phyloP scores from a whole-genome alignment of 2,329 filamentous ascomycete species.

The Cladosporium sp. region DNA sequence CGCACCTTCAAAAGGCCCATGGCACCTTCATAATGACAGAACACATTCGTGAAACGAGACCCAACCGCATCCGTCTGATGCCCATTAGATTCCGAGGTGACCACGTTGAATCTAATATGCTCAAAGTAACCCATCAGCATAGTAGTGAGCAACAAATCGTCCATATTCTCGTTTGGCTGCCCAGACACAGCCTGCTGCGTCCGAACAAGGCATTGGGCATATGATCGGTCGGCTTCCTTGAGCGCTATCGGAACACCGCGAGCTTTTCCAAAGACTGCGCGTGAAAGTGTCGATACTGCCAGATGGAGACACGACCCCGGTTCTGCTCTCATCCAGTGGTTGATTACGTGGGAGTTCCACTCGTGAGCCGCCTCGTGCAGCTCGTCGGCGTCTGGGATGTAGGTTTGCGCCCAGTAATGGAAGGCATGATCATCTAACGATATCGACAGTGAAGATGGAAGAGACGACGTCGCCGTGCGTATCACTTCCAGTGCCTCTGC shows the following conservation, averaged over 20 bases:
- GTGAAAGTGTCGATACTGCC: constrained; percentile 22
- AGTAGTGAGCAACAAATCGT: constrained; percentile 22
- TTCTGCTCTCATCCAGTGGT: constrained; percentile 11
- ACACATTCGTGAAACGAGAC: constrained; percentile 13
- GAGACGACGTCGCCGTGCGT: not conserved
- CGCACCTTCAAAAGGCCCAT: constrained; percentile 19
- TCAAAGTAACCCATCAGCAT: constrained; percentile 23
- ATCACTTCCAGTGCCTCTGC: not conserved
- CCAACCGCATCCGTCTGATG: not conserved
- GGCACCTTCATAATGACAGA: constrained; percentile 22
- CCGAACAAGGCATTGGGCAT: constrained; percentile 13
- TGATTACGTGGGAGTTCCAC: constrained; percentile 20
- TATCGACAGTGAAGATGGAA: not conserved
- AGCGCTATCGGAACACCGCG: constrained; percentile 14
- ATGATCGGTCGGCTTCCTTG: constrained; percentile 13
- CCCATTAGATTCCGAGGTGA: not conserved
- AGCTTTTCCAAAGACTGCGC: constrained; percentile 22
- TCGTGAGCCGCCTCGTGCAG: constrained; percentile 21
- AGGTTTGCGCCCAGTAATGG: constrained; percentile 22
- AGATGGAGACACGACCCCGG: constrained; percentile 21
- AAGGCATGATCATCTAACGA: constrained; percentile 22
- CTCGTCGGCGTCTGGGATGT: constrained; percentile 17
- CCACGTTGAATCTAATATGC: constrained; percentile 10
- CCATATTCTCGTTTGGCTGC: constrained; percentile 19
- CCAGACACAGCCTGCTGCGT: constrained; percentile 18